Base-by-base conservation (phyloP, 805 yeast species). In the Scheffersomyces ergatensis region DNA sequence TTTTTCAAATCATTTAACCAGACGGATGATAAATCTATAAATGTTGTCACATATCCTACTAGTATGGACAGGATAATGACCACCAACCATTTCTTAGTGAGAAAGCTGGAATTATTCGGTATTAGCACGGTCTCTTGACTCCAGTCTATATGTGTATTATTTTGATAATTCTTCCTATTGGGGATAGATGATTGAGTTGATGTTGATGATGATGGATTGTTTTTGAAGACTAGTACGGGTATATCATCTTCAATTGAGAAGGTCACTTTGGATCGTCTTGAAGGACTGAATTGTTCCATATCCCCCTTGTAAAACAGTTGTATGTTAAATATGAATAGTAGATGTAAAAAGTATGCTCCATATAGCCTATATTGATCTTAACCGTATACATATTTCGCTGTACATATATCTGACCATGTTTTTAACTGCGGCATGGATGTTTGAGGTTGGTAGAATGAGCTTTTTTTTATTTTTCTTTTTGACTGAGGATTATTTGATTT, bases 121-220 rank as follows among this genome's bases (percentile, higher is more conserved):
- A 43, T 45, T 7, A 29, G 36, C 18, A 48, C 35, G 18, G 76
- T 68, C 47, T 78, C 82, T 32, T 59, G 62, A 32, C 66, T 60
- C 84, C 84, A 78, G 45, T 78, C 81, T 16, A 78, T 76, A 37
- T 68, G 68, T 15, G 75, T 63, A 36, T 64, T 59, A 45, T 71
- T 57, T 21, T 61, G 67, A 46, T 76, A 74, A 5, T 30, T 16
- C 18, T 46, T 49, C 9, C 25, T 15, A 14, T n/a, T 19, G 6
- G 13, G 34, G 24, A 5, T n/a, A 6, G 19, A 12, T 14, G 16
- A 13, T 31, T 5, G 18, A 19, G 17, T 27, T 24, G 21, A 26
- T 21, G 6, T 6, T 33, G 29, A 18, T 18, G 14, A 17, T 14
- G 27, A 13, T 12, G 16, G 18, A 12, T 13, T 20, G 15, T 6